These are phyloP conservation scores for Diaporthe citrichinensis DNA, from an alignment of 2,329 filamentous ascomycete species.

Conservation along the genomic window DNA sequence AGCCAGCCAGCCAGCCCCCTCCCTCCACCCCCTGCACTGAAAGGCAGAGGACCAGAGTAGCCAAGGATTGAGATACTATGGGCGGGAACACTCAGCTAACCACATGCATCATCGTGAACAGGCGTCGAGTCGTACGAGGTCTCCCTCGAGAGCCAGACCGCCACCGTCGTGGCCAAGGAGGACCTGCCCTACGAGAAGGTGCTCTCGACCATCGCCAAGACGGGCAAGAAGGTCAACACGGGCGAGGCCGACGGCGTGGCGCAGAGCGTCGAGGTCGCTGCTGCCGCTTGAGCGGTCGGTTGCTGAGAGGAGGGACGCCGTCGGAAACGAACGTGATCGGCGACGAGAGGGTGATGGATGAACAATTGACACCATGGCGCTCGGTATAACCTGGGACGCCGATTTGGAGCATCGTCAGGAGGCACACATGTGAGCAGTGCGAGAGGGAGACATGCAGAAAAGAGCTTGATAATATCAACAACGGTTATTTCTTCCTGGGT, in stretches of 20 bases:
- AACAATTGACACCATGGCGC: background rate
- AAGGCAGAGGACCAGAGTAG: background rate
- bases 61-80: too few relatives aligned
- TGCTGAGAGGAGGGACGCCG: too few relatives aligned
- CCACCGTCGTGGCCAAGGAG: conserved; percentile 79
- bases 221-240: conserved; percentile 90
- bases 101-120: conserved; percentile 53
- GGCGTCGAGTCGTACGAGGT: conserved; percentile 91
- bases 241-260: conserved; percentile 77
- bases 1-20: background rate
- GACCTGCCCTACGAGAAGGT: conserved; percentile 82
- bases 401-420: background rate
- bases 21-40: background rate
- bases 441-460: background rate
- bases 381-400: background rate
- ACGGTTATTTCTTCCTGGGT: background rate
- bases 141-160: conserved; percentile 87
- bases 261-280: conserved; percentile 62
- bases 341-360: background rate
- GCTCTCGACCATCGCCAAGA: conserved; percentile 92
- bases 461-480: conserved; percentile 17
- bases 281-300: conserved; percentile 2
- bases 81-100: background rate
- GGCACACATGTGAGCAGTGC: background rate
- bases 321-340: background rate